These are phyloP conservation scores for Roridomyces roridus DNA, from an alignment of 768 basidiomycete species.

Conservation along the genomic window DNA sequence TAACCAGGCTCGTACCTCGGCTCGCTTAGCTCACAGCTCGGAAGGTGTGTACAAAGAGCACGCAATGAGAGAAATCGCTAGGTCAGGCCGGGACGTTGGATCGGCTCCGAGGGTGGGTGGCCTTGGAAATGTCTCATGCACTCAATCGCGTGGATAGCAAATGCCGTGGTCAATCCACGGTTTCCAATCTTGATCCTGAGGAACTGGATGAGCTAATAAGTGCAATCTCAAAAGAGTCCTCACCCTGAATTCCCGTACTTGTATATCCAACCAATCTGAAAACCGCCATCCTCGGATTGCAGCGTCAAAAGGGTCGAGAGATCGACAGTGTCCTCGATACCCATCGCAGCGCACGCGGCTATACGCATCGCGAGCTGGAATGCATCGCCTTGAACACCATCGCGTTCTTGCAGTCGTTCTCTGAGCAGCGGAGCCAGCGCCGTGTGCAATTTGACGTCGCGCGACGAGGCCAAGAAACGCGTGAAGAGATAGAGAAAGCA, in stretches of 20 bases:
- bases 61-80: too few relatives aligned
- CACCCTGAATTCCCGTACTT: slow-evolving; percentile 53
- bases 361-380: slow-evolving; percentile 66
- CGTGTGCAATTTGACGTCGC: slow-evolving; percentile 41
- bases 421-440: slow-evolving; percentile 46
- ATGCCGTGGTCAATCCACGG: slow-evolving; percentile 58
- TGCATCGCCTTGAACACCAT: slow-evolving; percentile 55
- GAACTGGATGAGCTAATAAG: background rate
- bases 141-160: slow-evolving; percentile 59
- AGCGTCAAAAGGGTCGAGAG: slow-evolving; percentile 48
- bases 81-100: too few relatives aligned
- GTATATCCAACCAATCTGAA: slow-evolving; percentile 62
- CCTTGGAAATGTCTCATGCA: too few relatives aligned
- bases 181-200: slow-evolving; percentile 52
- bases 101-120: too few relatives aligned
- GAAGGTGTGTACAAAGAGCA: too few relatives aligned
- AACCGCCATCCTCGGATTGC: slow-evolving; percentile 63
- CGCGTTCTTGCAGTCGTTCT: slow-evolving; percentile 54
- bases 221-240: too few relatives aligned
- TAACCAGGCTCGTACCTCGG: too few relatives aligned
- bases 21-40: too few relatives aligned
- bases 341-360: slow-evolving; percentile 47
- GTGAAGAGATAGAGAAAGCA: slow-evolving; percentile 58
- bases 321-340: slow-evolving; percentile 50
- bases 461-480: slow-evolving; percentile 46